Evolutionary conservation across 1,284 basidiomycete genomes (phyloP), one percentile per base, ranked within the genome.

Genomic region (Trametes versicolor): DNA sequence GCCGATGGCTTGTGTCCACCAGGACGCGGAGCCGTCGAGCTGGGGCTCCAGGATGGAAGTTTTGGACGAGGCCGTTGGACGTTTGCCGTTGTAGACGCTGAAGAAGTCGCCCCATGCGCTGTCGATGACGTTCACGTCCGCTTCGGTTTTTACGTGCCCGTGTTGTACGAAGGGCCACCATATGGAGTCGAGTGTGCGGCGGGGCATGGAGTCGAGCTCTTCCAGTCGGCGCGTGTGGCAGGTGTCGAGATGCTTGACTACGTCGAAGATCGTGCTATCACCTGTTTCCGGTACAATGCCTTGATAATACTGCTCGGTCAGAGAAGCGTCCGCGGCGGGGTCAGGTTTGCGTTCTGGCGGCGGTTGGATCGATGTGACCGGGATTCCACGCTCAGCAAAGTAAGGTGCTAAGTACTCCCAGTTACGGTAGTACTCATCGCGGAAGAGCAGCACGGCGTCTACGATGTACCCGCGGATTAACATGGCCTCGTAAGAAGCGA

Each of bases 101-200:
- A 97, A 96, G 75, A 92, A 92, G 79, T 99, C 97, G 1, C 87
- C 88, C 70, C 88, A 84, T 0, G 97, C 97, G 71, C 94, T 97
- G 77, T 99, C 97, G 71, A 99, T 95, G 63, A 97, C 91, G 61
- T 90, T 94, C 27, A 98, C 90, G 71, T 96, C 91, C 56, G 87
- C 78, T 63, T 89, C 86, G 51, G 82, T 81, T 65, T 87, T 85
- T 47, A 95, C 82, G 43, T 90, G 81, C 0, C 88, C 89, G 72
- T 99, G 97, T 75, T 99, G 97, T 1, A 97, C 95, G 75, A 99
- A 99, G 0, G 97, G 97, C 96, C 96, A 99, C 97, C 97, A 99
- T 60, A 98, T 84, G 0, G 84, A 85, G 58, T 95, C 85, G 54
- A 93, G 79, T 0, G 96, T 91, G 34, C 97, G 85, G 15, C 82